Evolutionary conservation across 768 basidiomycete genomes (phyloP), one percentile per base, ranked within the genome.

Genomic region (Russula compacta): DNA sequence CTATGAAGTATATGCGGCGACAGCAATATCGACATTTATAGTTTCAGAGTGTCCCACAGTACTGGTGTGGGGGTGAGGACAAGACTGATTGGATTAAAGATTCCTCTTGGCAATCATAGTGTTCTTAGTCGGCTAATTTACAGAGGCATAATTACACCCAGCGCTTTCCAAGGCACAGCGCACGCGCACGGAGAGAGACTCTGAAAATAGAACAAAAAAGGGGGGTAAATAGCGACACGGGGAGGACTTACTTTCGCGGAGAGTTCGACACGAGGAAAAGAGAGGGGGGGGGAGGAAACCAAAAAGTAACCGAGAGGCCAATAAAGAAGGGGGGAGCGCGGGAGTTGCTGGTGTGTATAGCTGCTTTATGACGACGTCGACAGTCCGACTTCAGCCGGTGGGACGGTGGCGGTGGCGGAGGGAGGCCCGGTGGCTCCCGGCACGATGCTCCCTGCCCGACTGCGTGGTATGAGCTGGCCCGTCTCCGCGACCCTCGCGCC

Each of bases 401-500:
- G n/a, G 7, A 36, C n/a, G 12, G 4, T 36, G 17, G 48, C 35
- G 12, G 35, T 12, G 1, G 48, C 35, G 6, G 24, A 8, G 1
- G 47, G 39, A 1, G 53, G 38, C 1, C 6, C 32, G 15, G 32
- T 33, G 8, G 48, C 8, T 8, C 57, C 57, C 4, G 64, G 58
- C 12, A 65, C 60, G 33, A 65, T 38, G 19, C 64, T 65, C 39
- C 52, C 55, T 55, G 65, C 54, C 6, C 67, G 61, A 50, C 67
- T 66, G 32, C 70, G 68, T 17, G 70, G 77, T 29, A 79, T 76
- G 47, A 89, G 69, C 53, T 76, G 77, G 14, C 85, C 85, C 44
- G 81, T 85, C 75, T 89, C 87, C 0, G 86, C 87, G 32, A 89
- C 77, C 39, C 87, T 74, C 21, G 78, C 86, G 6, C 86, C 84